Base-by-base conservation (phyloP, 108 stramenopile genomes). In the Pelagomonas calceolata region DNA sequence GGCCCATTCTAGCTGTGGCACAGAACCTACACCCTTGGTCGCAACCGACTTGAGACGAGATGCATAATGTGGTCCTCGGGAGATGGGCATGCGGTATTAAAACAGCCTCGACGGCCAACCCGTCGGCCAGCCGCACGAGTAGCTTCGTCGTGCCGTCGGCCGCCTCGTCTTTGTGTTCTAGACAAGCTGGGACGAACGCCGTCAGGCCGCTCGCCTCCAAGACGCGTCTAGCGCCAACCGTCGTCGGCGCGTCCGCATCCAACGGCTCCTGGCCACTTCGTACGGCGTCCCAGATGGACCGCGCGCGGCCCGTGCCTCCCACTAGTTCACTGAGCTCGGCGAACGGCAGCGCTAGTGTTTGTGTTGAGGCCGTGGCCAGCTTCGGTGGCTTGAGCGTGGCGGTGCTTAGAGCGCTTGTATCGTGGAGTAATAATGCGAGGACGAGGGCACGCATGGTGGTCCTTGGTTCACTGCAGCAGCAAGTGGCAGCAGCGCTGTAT, bases 1-100 rank as follows among this genome's bases (percentile, higher is more conserved):
- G 32, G 5, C 71, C 71, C 71, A 71, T 71, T 4, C 34, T n/a
- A 1, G 32, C 71, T 17, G 71, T 71, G 30, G 64, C 32, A 33
- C 71, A 71, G 29, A 71, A 71, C n/a, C 37, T 4, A 33, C 71
- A 71, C n/a, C 71, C 71, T 4, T 64, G 71, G 64, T 71, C 71
- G 64, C 71, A 71, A 14, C 71, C 71, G 64, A 71, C 63, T 33
- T 71, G 71, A 10, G 71, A 33, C 34, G 71, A 71, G 14, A 71
- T 4, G 64, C 71, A 71, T 0, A 71, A 33, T 30, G 71, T 71
- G 29, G 71, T 71, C 5, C 71, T 63, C 63, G 63, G 18, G 26
- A 1, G 64, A 15, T 64, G 9, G 14, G 29, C 10, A 18, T 60
- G 64, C 4, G 71, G 71, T 15, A 71, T 71, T 0, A 71, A n/a